A percentile compares a stretch with the other conserved stretches of the same genome.
Conservation (phyloP, 2,329 filamentous ascomycete species). For the Penicillium fuscoglaucum region DNA sequence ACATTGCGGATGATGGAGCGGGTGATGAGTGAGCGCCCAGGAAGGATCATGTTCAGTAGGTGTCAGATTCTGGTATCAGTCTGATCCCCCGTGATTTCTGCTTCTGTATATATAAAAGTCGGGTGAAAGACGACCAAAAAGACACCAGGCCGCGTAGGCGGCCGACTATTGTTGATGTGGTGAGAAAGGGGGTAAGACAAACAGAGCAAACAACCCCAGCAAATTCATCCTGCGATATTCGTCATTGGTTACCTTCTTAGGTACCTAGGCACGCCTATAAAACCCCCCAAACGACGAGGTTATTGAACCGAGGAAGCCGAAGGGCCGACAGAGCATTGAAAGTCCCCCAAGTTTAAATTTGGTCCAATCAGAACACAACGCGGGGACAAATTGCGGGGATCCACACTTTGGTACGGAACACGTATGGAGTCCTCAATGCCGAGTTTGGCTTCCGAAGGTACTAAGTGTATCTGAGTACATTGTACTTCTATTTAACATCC, state of each 20-base stretch:
- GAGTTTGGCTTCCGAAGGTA: background rate
- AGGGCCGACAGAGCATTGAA: background rate
- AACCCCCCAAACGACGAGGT: background rate
- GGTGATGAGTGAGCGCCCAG: slow-evolving; percentile 19
- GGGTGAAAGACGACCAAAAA: too few relatives aligned
- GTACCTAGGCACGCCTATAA: background rate
- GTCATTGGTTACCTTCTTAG: background rate
- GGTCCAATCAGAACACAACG: background rate
- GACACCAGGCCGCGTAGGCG: too few relatives aligned
- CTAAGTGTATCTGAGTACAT: background rate
- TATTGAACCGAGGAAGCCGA: background rate
- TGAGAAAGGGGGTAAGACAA: background rate
- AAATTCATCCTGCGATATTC: too few relatives aligned
- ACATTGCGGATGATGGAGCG: slow-evolving; percentile 25
- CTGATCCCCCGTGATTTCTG: background rate
- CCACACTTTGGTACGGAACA: background rate
- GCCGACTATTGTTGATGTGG: background rate
- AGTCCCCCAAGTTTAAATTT: background rate
- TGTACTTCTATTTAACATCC: background rate
- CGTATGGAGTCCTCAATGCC: background rate
- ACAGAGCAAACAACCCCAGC: background rate
- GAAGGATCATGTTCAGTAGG: slow-evolving; percentile 17
- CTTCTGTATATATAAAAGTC: background rate
- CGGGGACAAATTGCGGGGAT: background rate
- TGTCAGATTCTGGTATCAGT: background rate